Conservation (phyloP, 495 filamentous ascomycete species). For the Hyaloscypha variabilis region DNA sequence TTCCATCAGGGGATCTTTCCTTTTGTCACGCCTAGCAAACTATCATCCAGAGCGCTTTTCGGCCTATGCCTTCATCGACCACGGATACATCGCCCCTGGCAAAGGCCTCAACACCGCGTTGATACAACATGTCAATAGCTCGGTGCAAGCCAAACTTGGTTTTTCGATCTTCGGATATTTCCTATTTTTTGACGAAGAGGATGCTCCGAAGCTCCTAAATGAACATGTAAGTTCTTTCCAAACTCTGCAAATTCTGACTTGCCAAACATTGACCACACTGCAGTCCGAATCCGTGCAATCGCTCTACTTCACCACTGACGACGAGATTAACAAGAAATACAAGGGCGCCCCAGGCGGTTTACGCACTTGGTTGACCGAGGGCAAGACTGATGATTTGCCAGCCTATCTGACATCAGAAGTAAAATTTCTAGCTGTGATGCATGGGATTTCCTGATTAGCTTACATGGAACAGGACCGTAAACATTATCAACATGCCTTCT, state of each 20-base stretch:
- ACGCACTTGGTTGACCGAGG: slow-evolving; percentile 28
- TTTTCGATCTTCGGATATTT: slow-evolving; percentile 32
- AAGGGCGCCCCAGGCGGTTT: slow-evolving; percentile 26
- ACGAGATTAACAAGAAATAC: slow-evolving; percentile 28
- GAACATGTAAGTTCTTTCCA: slow-evolving; percentile 27
- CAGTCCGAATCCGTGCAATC: slow-evolving; percentile 27
- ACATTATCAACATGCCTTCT: slow-evolving; percentile 28
- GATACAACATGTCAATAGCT: slow-evolving; percentile 25
- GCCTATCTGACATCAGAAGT: slow-evolving; percentile 28
- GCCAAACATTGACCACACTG: slow-evolving; percentile 23
- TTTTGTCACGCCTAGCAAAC: slow-evolving; percentile 27
- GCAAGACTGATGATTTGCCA: slow-evolving; percentile 27
- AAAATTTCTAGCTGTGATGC: slow-evolving; percentile 24
- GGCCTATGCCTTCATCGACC: slow-evolving; percentile 25
- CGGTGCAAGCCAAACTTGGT: slow-evolving; percentile 17
- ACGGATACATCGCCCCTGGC: slow-evolving; percentile 26
- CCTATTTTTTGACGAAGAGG: slow-evolving; percentile 29
- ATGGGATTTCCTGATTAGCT: slow-evolving; percentile 19
- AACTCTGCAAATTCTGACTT: slow-evolving; percentile 24
- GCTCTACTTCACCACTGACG: slow-evolving; percentile 23
- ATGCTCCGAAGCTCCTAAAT: slow-evolving; percentile 27
- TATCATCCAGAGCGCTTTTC: slow-evolving; percentile 26
- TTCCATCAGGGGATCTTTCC: slow-evolving; percentile 25
- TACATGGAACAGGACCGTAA: slow-evolving; percentile 26
- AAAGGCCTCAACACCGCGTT: slow-evolving; percentile 18